Evolutionary conservation across 1,284 basidiomycete species (phyloP), one percentile per base, ranked within the genome.

Genomic region (Tylopilus orsonianus): DNA sequence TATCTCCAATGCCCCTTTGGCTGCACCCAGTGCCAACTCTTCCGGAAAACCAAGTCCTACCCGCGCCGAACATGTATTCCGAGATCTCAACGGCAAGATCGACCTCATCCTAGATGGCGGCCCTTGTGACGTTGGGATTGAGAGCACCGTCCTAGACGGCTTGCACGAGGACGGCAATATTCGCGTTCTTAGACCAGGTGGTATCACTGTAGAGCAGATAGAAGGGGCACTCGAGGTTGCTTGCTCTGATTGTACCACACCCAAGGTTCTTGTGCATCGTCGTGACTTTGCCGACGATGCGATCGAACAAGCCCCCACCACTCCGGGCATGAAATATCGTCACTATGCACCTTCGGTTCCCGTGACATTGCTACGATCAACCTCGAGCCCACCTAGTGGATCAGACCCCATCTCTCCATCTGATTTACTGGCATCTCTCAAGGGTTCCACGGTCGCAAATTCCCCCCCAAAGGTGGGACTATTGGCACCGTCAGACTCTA

Each of bases 271-370:
- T 39, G 88, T 93, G 8, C 84, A 91, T 61, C 73, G 78, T 44
- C 79, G 88, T 18, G 89, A 93, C 65, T 92, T 85, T 60, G 59
- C 69, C 27, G 87, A 89, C 57, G 73, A 78, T 38, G 69, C 66
- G 18, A 72, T 89, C 51, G 87, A 90, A 63, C 73, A 75, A 40
- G 80, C 85, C 1, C 96, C 96, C 2, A 95, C 93, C 1, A 99
- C 97, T 0, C 97, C 97, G 0, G 97, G 97, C n/a, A 97, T 98
- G 95, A 99, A 99, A 71, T 99, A 99, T 68, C 81, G 90, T 44
- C 97, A 99, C 71, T 99, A 99, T 67, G 90, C 94, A 22, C 96
- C 96, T 1, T 75, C 83, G 1, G 83, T 93, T 10, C 91, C 93
- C 2, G 88, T 95, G 18, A 82, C 81, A 22, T 75, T 97, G 7